phyloP scores from a whole-genome alignment of 2,329 filamentous ascomycete species.

The Thelonectria discophora region DNA sequence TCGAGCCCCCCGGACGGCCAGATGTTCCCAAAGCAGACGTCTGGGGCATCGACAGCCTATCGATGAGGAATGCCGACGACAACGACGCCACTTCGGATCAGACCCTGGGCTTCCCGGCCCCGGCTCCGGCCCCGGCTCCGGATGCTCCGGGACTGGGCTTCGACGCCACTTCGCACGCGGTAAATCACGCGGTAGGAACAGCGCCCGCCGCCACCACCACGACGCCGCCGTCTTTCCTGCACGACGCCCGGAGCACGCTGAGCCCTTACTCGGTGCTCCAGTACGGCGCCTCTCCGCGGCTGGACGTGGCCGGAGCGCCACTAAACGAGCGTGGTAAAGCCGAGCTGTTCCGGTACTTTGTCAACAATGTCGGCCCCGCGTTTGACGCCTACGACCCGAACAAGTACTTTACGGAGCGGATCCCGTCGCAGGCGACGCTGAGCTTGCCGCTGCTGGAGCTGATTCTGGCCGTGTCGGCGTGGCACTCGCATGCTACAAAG shows the following conservation, averaged over 20 bases:
- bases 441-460: slow-evolving; percentile 26
- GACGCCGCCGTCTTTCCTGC: background rate
- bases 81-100: background rate
- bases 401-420: slow-evolving; percentile 20
- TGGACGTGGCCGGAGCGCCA: slow-evolving; percentile 13
- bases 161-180: too few relatives aligned
- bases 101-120: background rate
- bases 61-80: slow-evolving; percentile 10
- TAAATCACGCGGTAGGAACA: too few relatives aligned
- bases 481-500: slow-evolving; percentile 19
- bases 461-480: slow-evolving; percentile 22
- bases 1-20: background rate
- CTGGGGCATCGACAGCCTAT: slow-evolving; percentile 8
- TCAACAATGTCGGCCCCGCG: slow-evolving; percentile 28
- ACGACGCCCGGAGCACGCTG: slow-evolving; percentile 3
- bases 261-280: slow-evolving; percentile 14
- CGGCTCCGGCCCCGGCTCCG: too few relatives aligned
- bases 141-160: background rate
- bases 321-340: slow-evolving; percentile 21
- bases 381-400: slow-evolving; percentile 31
- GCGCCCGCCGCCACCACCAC: too few relatives aligned
- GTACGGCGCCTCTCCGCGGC: background rate
- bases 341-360: slow-evolving; percentile 28
- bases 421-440: slow-evolving; percentile 23
- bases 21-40: slow-evolving; percentile 1